Conservation (phyloP, 208 protist species). For the Acanthamoeba healyi region DNA sequence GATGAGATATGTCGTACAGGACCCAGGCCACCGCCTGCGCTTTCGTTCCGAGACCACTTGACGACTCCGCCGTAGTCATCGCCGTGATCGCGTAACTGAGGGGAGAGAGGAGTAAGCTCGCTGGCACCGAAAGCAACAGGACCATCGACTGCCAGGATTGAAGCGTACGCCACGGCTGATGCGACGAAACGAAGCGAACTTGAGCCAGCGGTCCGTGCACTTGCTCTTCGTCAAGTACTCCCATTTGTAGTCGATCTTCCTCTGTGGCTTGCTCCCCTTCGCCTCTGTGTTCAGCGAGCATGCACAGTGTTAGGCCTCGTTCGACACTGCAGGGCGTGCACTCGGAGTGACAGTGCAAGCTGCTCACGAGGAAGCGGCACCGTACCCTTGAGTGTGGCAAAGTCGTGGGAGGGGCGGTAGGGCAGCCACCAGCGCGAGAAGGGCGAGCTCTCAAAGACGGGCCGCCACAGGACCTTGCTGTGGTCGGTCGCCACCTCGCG, state of each 20-base stretch:
- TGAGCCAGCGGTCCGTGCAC: conserved; percentile 45
- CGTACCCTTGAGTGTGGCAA: background rate
- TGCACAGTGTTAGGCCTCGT: too few relatives aligned
- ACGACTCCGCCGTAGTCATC: conserved; percentile 36
- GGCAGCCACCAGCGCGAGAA: conserved; percentile 27
- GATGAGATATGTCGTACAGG: background rate
- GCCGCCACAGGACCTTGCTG: background rate
- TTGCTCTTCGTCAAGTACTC: conserved; percentile 2
- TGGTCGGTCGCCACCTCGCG: conserved; percentile 1
- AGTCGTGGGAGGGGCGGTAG: conserved; percentile 8
- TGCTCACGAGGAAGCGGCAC: background rate
- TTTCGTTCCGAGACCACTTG: conserved; percentile 51
- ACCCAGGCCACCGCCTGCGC: background rate
- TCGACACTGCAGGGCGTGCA: too few relatives aligned
- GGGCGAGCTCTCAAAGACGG: background rate
- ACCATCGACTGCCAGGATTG: background rate
- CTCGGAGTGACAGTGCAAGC: too few relatives aligned
- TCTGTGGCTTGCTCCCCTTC: background rate
- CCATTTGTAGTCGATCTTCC: conserved; percentile 48
- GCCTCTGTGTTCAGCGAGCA: background rate
- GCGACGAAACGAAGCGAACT: conserved; percentile 39
- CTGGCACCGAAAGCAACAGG: background rate
- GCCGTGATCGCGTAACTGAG: conserved; percentile 13
- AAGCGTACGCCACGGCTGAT: background rate
- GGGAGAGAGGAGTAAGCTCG: background rate